Evolutionary conservation across 2,329 filamentous ascomycete species (phyloP).

Genomic region (Diplodia seriata): DNA sequence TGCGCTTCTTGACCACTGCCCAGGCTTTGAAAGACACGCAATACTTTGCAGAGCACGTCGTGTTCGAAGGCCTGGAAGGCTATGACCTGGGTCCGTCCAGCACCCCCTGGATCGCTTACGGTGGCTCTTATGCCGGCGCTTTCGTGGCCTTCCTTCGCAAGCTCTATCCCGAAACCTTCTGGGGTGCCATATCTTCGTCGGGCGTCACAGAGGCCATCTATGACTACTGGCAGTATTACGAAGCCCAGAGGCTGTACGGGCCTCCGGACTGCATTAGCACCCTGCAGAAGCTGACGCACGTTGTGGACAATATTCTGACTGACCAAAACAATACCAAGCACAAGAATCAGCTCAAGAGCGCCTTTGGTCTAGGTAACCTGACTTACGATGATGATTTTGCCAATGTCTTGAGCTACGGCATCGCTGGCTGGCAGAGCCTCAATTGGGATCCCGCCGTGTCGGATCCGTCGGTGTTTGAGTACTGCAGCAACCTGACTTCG

Average conservation of each 20-base stretch:
- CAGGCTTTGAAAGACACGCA: conserved; percentile 82
- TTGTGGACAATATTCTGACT: conserved; percentile 66
- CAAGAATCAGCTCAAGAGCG: conserved; percentile 57
- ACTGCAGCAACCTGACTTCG: conserved; percentile 64
- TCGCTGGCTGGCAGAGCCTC: conserved; percentile 61
- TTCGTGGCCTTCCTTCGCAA: conserved; percentile 79
- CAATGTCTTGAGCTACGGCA: conserved; percentile 51
- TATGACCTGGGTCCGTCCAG: conserved; percentile 69
- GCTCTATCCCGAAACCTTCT: conserved; percentile 79
- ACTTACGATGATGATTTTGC: conserved; percentile 63
- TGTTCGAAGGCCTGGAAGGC: conserved; percentile 73
- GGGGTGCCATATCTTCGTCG: conserved; percentile 79
- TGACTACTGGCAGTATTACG: conserved; percentile 74
- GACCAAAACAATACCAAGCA: conserved; percentile 54
- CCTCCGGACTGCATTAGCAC: conserved; percentile 68
- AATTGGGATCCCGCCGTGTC: conserved; percentile 67
- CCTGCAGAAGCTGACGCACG: conserved; percentile 66
- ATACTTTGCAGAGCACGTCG: conserved; percentile 77
- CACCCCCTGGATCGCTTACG: conserved; percentile 79
- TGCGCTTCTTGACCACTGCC: conserved; percentile 83
- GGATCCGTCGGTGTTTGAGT: conserved; percentile 57
- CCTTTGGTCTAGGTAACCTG: conserved; percentile 60
- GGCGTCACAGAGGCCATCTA: conserved; percentile 79
- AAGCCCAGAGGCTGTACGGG: conserved; percentile 63
- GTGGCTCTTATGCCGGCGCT: conserved; percentile 82